Evolutionary conservation across 129 eudicot species (phyloP), one percentile per base, ranked within the genome.

Genomic region (Kitagawia praeruptora): DNA sequence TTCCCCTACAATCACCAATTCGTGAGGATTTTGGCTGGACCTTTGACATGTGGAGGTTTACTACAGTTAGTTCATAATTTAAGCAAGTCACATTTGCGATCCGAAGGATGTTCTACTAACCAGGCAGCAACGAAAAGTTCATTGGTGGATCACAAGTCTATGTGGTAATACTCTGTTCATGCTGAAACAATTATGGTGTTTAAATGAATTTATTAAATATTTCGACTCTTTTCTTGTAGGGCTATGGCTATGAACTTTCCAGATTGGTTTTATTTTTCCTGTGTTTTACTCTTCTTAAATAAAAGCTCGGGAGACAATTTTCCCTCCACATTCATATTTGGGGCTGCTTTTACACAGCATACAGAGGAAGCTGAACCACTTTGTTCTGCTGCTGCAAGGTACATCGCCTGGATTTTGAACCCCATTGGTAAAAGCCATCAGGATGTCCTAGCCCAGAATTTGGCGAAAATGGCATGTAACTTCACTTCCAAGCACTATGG

Each of bases 331-430:
- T 56, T 2, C 70, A 28, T 73, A 31, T 45, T 70, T 58, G 75
- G 71, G 73, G 58, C 56, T 37, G 79, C 54, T 40, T 63, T 73
- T 78, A 63, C 80, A 79, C 76, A 81, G 12, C 54, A 79, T 63
- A 54, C 28, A 23, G 56, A 61, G 28, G 75, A 49, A 3, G 80
- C 19, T 25, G 77, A 82, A 84, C 39, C 81, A 74, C 70, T 82
- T 74, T 80, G 77, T 87, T 84, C 84, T 70, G 85, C 84, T 67
- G 92, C 97, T 44, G 87, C 97, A 64, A 85, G 89, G 86, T 92
- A 83, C 75, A 88, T 92, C 76, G 89, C 96, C 48, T 92, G 97
- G 97, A 81, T 90, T 81, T 75, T 92, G 72, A 70, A 85, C 46
- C 97, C 97, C 44, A 38, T 75, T 34, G 77, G 71, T 53, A 85